Conservation (phyloP, 225 moss, liverwort and hornwort species). For the Lunularia cruciata region DNA sequence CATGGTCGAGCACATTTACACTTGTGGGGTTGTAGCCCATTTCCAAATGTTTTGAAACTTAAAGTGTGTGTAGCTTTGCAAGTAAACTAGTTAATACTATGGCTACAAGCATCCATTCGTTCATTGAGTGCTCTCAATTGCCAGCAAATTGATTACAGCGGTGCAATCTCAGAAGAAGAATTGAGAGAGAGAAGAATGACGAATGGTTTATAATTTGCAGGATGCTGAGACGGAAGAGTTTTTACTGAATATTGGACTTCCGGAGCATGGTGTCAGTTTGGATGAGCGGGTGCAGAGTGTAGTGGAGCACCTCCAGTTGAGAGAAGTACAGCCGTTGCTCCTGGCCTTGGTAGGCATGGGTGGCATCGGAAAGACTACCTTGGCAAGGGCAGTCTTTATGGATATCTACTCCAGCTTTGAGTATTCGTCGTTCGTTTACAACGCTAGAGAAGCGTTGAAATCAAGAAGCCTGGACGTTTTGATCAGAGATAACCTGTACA, state of each 20-base stretch:
- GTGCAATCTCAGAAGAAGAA: no score
- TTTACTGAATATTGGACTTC: conserved; percentile 9
- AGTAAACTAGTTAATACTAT: no score
- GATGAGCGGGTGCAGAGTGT: conserved; percentile 11
- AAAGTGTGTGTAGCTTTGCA: no score
- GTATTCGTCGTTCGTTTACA: conserved; percentile 15
- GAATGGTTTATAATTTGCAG: no score
- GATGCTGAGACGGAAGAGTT: conserved; percentile 17
- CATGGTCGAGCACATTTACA: no score
- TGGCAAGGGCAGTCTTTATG: conserved; percentile 17
- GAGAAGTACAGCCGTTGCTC: conserved; percentile 11
- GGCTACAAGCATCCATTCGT: no score
- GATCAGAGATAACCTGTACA: conserved; percentile 20
- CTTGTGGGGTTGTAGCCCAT: no score
- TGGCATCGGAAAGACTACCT: conserved; percentile 27
- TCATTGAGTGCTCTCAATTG: no score
- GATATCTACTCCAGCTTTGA: conserved; percentile 17
- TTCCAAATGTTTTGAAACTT: no score
- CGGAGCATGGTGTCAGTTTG: conserved; percentile 19
- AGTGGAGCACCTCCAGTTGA: conserved; percentile 22
- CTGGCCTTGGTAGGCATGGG: conserved; percentile 25
- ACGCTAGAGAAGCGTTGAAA: conserved; percentile 7
- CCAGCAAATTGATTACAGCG: no score
- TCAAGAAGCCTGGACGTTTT: conserved; percentile 8
- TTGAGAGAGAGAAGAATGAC: no score